Evolutionary conservation across 2,329 filamentous ascomycete species (phyloP), one percentile per base, ranked within the genome.

Genomic region (Epichloe typhina): DNA sequence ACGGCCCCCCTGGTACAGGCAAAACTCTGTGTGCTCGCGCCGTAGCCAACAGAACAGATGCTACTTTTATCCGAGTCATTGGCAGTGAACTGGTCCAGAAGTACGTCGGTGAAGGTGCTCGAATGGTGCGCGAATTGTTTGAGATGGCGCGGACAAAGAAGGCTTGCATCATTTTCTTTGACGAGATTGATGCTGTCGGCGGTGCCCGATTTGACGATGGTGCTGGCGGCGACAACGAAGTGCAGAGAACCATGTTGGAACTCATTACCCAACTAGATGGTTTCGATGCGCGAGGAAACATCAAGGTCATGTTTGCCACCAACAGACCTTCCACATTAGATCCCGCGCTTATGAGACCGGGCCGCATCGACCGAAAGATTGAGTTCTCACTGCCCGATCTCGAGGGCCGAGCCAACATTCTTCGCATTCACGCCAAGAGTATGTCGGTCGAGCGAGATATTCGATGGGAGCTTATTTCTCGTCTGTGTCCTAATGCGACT

Each of bases 91-190:
- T 98, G 62, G 93, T 98, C 8, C 93, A 98, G 71, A 98, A 98
- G 72, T 98, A 98, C 65, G 93, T 98, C 17, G 93, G 93, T 66
- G 93, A 98, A 69, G 93, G 93, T 66, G 93, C 94, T 5, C 82
- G 94, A 61, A 98, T 98, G 93, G 93, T 98, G 19, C 84, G 93
- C 62, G 93, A 98, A 72, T 80, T 98, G 3, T 98, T 98, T 68
- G 93, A 98, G 73, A 98, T 98, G 93, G 93, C 93, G 9, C 83
- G 93, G 60, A 97, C 93, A 52, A 98, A 98, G 80, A 98, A 98
- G 73, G 93, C 93, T 0, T 98, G 93, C 70, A 98, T 98, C 66
- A 98, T 98, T 72, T 98, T 98, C 82, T 71, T 71, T 46, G 93
- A 98, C 67, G 93, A 98, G 73, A 93, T 97, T 55, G 91, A 97